These are phyloP conservation scores for Flaveria ramosissima DNA, from an alignment of 129 eudicot species.

Conservation along the genomic window DNA sequence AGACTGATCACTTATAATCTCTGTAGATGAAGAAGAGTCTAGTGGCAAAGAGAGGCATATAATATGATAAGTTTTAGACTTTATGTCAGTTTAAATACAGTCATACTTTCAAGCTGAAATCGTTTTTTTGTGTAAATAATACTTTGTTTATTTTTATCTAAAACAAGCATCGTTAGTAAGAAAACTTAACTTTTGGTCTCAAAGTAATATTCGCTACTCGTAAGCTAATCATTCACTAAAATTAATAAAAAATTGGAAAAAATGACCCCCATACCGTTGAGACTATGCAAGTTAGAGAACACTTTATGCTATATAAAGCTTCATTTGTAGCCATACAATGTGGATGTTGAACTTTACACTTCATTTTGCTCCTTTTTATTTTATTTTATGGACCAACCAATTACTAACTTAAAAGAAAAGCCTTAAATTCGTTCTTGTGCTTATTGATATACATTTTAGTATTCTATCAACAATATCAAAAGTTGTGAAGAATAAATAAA, in stretches of 20 bases:
- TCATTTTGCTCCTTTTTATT: slow-evolving; percentile 25
- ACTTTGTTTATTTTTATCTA: slow-evolving; percentile 15
- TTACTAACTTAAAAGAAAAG: slow-evolving; percentile 8
- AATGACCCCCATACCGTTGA: slow-evolving; percentile 25
- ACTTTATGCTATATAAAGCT: slow-evolving; percentile 32
- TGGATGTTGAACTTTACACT: slow-evolving; percentile 28
- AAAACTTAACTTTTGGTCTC: slow-evolving; percentile 27
- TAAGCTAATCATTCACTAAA: slow-evolving; percentile 34
- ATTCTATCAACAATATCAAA: not conserved
- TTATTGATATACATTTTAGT: not conserved
- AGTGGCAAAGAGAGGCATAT: no score
- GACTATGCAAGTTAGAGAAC: slow-evolving; percentile 18
- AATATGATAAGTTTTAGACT: not conserved
- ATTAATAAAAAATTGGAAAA: slow-evolving; percentile 4
- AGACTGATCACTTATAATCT: no score
- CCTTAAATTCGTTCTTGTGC: not conserved
- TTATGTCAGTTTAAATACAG: not conserved
- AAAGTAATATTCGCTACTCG: slow-evolving; percentile 26
- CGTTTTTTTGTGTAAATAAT: not conserved
- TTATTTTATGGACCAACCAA: slow-evolving; percentile 21
- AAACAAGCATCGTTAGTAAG: slow-evolving; percentile 33
- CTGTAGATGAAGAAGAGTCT: no score
- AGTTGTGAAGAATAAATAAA: no score
- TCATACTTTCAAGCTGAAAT: not conserved
- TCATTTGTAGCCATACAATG: slow-evolving; percentile 37